phyloP scores from a whole-genome alignment of 345 rosid species.

The Rhizophora mangle region DNA sequence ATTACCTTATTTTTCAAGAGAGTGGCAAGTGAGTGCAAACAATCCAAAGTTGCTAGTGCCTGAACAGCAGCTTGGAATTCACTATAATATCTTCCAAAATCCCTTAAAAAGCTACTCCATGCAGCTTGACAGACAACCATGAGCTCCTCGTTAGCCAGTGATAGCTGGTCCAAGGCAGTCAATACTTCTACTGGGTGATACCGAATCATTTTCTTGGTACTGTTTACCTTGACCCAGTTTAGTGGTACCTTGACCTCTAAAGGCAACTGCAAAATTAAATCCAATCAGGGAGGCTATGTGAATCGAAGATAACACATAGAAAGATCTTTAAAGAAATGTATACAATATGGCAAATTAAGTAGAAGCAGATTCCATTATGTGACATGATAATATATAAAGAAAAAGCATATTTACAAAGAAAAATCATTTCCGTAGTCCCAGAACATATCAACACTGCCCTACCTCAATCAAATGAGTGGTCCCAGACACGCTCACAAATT shows the following conservation, averaged over 20 bases:
- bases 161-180: slow-evolving; percentile 64
- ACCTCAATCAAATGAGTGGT: slow-evolving; percentile 72
- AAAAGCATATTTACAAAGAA: background rate
- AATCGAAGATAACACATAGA: background rate
- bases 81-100: slow-evolving; percentile 54
- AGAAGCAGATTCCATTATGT: background rate
- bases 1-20: slow-evolving; percentile 75
- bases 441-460: slow-evolving; percentile 3
- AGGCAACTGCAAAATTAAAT: slow-evolving; percentile 54
- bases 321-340: background rate
- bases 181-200: slow-evolving; percentile 90
- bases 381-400: background rate
- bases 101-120: slow-evolving; percentile 74
- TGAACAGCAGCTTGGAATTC: slow-evolving; percentile 78
- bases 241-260: slow-evolving; percentile 61
- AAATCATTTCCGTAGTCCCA: slow-evolving; percentile 2
- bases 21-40: slow-evolving; percentile 78
- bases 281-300: slow-evolving; percentile 13
- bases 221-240: slow-evolving; percentile 79
- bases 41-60: slow-evolving; percentile 88
- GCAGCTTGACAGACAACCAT: slow-evolving; percentile 61
- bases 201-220: slow-evolving; percentile 82
- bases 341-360: background rate
- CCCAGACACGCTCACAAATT: slow-evolving; percentile 58
- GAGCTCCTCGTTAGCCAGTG: slow-evolving; percentile 77